phyloP scores from a whole-genome alignment of 2,329 filamentous ascomycete genomes.

The Fusarium sp. region DNA sequence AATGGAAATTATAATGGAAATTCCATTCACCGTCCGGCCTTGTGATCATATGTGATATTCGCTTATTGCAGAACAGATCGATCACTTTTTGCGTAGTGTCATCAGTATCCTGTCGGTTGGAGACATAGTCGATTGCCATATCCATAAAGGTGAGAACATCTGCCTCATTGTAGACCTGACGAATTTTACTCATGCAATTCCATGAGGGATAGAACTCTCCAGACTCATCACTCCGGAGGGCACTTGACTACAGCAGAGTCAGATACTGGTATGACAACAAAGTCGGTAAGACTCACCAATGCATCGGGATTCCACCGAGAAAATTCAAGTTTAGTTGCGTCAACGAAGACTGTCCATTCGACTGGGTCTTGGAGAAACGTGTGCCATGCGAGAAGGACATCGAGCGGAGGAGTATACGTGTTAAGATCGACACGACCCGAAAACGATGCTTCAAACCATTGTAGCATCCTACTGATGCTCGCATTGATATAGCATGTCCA shows the following conservation, averaged over 20 bases:
- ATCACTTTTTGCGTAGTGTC: conserved; percentile 2
- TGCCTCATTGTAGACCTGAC: background rate
- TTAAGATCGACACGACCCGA: background rate
- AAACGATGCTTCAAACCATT: conserved; percentile 24
- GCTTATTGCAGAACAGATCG: conserved; percentile 1
- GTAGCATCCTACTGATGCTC: conserved; percentile 10
- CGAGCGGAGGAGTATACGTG: conserved; percentile 18
- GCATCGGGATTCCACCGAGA: conserved; percentile 17
- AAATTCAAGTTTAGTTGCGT: conserved; percentile 1
- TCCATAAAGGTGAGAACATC: conserved; percentile 14
- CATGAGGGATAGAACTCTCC: conserved; percentile 12
- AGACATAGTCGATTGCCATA: conserved; percentile 10
- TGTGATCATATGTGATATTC: background rate
- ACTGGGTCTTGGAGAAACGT: conserved; percentile 17
- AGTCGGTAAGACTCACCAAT: conserved; percentile 11
- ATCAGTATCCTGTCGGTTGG: background rate
- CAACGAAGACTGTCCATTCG: conserved; percentile 3
- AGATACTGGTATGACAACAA: background rate
- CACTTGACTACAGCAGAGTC: conserved; percentile 9
- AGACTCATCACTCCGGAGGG: conserved; percentile 1
- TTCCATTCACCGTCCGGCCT: background rate
- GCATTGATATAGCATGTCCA: conserved; percentile 41
- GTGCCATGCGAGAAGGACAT: conserved; percentile 35
- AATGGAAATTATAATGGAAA: conserved; percentile 26
- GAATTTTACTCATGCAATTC: conserved; percentile 6